Evolutionary conservation across 2,329 filamentous ascomycete genomes (phyloP).

Genomic region (Sclerotinia sclerotiorum): DNA sequence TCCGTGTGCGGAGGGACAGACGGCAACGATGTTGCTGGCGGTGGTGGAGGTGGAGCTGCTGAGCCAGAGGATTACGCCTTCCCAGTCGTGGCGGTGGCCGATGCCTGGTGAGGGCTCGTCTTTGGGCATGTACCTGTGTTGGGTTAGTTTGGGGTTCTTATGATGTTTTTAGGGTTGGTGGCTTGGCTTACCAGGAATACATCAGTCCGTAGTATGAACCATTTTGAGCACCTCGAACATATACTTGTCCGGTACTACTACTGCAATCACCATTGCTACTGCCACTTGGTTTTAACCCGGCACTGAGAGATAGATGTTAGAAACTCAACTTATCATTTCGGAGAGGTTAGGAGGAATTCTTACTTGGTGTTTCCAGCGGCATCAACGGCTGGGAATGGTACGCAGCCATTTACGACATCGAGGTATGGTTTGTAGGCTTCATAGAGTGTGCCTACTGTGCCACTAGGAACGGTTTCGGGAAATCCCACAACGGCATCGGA

Average conservation of each 20-base stretch:
- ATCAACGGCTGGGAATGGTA: conserved; percentile 63
- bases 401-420: conserved; percentile 58
- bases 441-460: conserved; percentile 49
- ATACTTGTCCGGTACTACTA: conserved; percentile 51
- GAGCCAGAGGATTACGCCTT: conserved; percentile 55
- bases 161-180: conserved; percentile 40
- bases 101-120: conserved; percentile 44
- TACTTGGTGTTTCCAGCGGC: conserved; percentile 57
- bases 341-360: conserved; percentile 26
- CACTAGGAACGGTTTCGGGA: conserved; percentile 51
- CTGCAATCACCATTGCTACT: conserved; percentile 44
- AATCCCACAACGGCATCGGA: conserved; percentile 54
- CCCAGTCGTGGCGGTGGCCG: conserved; percentile 57
- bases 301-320: conserved; percentile 28
- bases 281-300: conserved; percentile 42
- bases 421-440: conserved; percentile 57
- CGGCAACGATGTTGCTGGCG: conserved; percentile 46
- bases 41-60: conserved; percentile 39
- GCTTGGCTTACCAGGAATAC: conserved; percentile 48
- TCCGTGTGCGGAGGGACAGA: conserved; percentile 54
- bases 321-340: background rate
- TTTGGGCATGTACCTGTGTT: conserved; percentile 51
- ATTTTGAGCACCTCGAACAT: conserved; percentile 47
- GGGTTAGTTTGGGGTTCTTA: background rate
- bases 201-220: conserved; percentile 49